Evolutionary conservation across 768 basidiomycete species (phyloP).

Genomic region (Naganishia friedmannii): DNA sequence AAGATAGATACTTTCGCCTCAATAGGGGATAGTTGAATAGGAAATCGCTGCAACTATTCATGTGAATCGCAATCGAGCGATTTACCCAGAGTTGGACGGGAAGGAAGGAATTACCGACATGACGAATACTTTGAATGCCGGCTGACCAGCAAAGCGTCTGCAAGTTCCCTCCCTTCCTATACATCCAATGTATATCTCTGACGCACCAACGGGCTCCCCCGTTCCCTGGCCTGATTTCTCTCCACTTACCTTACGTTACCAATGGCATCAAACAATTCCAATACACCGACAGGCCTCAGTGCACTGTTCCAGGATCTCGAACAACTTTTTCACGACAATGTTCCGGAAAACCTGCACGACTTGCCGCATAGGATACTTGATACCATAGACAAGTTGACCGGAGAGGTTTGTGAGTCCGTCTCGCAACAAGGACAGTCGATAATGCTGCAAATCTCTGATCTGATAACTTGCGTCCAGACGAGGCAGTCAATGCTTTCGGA

Average conservation of each 20-base stretch:
- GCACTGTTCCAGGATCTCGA: no score
- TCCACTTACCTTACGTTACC: not conserved
- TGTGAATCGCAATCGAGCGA: not conserved
- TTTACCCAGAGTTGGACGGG: not conserved
- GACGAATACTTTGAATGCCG: slow-evolving; percentile 1
- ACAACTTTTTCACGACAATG: no score
- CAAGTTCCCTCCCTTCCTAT: no score
- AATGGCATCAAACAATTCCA: not conserved
- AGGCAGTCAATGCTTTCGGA: slow-evolving; percentile 47
- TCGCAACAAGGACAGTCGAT: no score
- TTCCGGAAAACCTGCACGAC: slow-evolving; percentile 48
- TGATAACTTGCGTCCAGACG: slow-evolving; percentile 40
- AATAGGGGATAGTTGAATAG: not conserved
- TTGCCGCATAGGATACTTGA: slow-evolving; percentile 45
- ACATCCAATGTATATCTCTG: no score
- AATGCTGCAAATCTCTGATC: no score
- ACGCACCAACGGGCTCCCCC: no score
- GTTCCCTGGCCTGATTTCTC: no score
- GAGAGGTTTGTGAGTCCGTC: slow-evolving; percentile 43
- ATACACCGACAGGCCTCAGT: no score
- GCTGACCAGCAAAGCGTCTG: not conserved
- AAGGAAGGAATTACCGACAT: not conserved
- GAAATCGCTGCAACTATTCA: not conserved
- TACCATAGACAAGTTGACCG: slow-evolving; percentile 44
- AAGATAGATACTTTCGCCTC: not conserved